Percentiles rank a stretch among this genome's conserved stretches.
Conservation (phyloP, 1,284 basidiomycete genomes). For the Leccinum subspadiceum region DNA sequence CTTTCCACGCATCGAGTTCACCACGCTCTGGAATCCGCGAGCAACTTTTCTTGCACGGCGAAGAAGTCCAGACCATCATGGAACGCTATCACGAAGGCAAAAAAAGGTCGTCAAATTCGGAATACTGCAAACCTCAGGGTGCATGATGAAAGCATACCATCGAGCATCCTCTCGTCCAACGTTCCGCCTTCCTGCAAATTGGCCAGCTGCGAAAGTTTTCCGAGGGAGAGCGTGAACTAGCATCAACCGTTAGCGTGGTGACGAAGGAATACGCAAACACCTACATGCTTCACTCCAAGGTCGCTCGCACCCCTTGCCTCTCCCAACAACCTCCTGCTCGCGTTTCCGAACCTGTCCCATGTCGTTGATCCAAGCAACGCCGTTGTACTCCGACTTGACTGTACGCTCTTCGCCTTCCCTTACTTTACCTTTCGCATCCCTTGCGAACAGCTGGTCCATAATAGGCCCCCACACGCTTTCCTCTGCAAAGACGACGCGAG, state of each 20-base stretch:
- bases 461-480: slow-evolving; percentile 39
- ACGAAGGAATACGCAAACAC: slow-evolving; percentile 19
- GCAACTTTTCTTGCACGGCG: slow-evolving; percentile 64
- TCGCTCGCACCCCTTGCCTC: slow-evolving; percentile 60
- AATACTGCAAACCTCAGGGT: neutral
- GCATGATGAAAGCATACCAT: slow-evolving; percentile 41
- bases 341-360: slow-evolving; percentile 67
- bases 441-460: slow-evolving; percentile 74
- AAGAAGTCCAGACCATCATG: slow-evolving; percentile 75
- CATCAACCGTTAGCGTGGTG: slow-evolving; percentile 5
- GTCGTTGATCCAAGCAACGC: slow-evolving; percentile 90
- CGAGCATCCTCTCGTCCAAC: slow-evolving; percentile 49
- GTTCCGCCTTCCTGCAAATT: slow-evolving; percentile 56
- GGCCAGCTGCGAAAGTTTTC: slow-evolving; percentile 84
- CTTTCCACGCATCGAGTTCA: slow-evolving; percentile 48
- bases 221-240: slow-evolving; percentile 88
- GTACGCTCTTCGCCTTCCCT: slow-evolving; percentile 21
- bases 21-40: slow-evolving; percentile 54
- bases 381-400: slow-evolving; percentile 32
- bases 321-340: slow-evolving; percentile 61
- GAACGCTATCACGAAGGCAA: slow-evolving; percentile 46
- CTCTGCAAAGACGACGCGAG: slow-evolving; percentile 32
- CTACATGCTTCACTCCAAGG: slow-evolving; percentile 73
- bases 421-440: slow-evolving; percentile 27
- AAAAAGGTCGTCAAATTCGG: neutral